Base-by-base conservation (phyloP, 2,329 filamentous ascomycete species). In the Penicillium sp. region DNA sequence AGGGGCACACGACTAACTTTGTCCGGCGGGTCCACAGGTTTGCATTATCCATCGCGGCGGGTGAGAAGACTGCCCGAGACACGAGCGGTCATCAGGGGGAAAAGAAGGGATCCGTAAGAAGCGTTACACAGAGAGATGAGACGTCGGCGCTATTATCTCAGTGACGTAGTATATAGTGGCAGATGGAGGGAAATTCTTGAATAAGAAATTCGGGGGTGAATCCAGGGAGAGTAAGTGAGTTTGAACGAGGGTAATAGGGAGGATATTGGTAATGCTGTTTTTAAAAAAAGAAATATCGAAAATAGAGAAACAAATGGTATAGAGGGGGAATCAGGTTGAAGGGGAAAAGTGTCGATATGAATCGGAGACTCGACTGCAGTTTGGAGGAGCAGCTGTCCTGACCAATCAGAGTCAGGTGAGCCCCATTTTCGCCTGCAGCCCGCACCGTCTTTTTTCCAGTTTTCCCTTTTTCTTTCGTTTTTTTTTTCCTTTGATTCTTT, bases 21-120 rank as follows among this genome's bases (percentile, higher is more conserved):
- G 76, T 75, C 69, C 77, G 75, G 66, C 77, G 74, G 67, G 75
- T 80, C 78, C 78, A 80, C 70, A 78, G 67, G 69, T 79, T 79
- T 71, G 77, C 77, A 74, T 78, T 78, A 75, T 79, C 77, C 77
- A 79, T 79, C 68, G 71, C 69, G 66, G 68, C 68, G 66, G 67
- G 62, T 70, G 62, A 66, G 65, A 62, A 68, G 66, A 67, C 66
- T 65, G 70, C 70, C 70, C 69, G 68, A 62, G 67, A 70, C 68
- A 66, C 59, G 65, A 73, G 69, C 70, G 68, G 65, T 74, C 72
- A 75, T 75, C 67, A 68, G 72, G 63, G 63, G 64, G 56, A 60
- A 58, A 60, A 39, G 50, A 53, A 58, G 52, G 46, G 49, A 60
- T 44, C 40, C 53, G 41, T 50, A 48, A 60, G 53, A 53, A 55